Evolutionary conservation across 208 protist species (phyloP), one percentile per base, ranked within the genome.

Genomic region (Trypanosoma lewisi): DNA sequence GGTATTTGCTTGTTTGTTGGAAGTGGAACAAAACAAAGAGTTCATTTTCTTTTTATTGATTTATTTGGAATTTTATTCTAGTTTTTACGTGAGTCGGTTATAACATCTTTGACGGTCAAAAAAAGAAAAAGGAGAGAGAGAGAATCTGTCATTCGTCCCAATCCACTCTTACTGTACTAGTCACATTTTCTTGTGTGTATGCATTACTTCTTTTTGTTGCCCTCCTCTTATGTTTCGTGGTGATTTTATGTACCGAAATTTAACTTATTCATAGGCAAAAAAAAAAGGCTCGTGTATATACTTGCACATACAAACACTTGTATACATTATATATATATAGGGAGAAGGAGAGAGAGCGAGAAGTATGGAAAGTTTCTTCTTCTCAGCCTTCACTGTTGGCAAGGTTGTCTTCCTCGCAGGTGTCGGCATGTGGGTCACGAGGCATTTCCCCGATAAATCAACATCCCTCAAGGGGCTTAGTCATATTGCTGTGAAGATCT

Each of bases 401-500:
- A 73, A 73, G 36, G 28, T 73, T 17, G 33, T 67, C 30, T 25
- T 67, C 12, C 21, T 37, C 19, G 51, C 55, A 19, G 48, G 5
- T 7, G 23, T 61, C 1, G 48, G 67, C 12, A 61, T 64, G 5
- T 64, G n/a, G n/a, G n/a, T n/a, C n/a, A n/a, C 67, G 12, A 58
- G 60, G 9, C 17, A 42, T 25, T 67, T 73, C 48, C 33, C 1
- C 14, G 34, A 52, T 19, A 57, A 59, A 23, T n/a, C 21, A n/a
- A 54, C 67, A 25, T 63, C 52, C 3, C 42, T 65, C 9, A 58
- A 67, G n/a, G 67, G 52, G 8, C 28, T 73, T 12, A 67, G 59
- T 53, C 55, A 67, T 36, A 73, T 73, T 28, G 19, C 59, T 44
- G 57, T 67, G 2, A 63, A 65, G 12, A 67, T 73, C 21, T 66